Percentiles rank a stretch among this genome's conserved stretches.
These are phyloP conservation scores for Parathielavia appendiculata DNA, from an alignment of 495 filamentous ascomycete species.

Conservation along the genomic window DNA sequence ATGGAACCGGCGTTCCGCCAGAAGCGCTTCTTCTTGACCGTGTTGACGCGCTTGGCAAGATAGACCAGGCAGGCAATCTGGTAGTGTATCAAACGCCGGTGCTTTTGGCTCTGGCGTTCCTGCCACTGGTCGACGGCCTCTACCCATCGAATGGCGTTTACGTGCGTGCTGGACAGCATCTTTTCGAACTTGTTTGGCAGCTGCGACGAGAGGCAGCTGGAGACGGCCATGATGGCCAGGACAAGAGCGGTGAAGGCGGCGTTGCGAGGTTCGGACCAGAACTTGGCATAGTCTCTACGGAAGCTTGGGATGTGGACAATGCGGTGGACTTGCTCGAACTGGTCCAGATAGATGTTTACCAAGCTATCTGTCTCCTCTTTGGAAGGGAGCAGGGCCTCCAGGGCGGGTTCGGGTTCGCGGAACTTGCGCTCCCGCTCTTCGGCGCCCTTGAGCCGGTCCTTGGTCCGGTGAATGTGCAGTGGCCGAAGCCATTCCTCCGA, in stretches of 20 bases:
- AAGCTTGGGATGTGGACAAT: constrained; percentile 46
- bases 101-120: constrained; percentile 38
- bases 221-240: constrained; percentile 38
- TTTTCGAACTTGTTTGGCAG: constrained; percentile 33
- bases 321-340: constrained; percentile 44
- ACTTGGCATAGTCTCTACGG: constrained; percentile 39
- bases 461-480: constrained; percentile 32
- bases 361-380: constrained; percentile 36
- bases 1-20: constrained; percentile 54
- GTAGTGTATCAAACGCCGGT: constrained; percentile 42
- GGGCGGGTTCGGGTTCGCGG: constrained; percentile 26
- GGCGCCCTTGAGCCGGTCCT: constrained; percentile 33
- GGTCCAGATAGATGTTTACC: constrained; percentile 40
- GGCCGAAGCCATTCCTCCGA: constrained; percentile 41
- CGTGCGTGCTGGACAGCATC: constrained; percentile 33
- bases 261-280: constrained; percentile 38
- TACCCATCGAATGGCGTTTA: constrained; percentile 37
- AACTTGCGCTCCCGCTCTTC: constrained; percentile 35
- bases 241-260: constrained; percentile 47
- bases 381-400: constrained; percentile 39
- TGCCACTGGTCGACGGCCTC: constrained; percentile 37
- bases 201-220: constrained; percentile 35
- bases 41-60: constrained; percentile 42
- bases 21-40: constrained; percentile 46
- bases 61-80: constrained; percentile 44